These are phyloP conservation scores for Talaromyces sp. DNA, from an alignment of 2,329 filamentous ascomycete species.

Conservation along the genomic window DNA sequence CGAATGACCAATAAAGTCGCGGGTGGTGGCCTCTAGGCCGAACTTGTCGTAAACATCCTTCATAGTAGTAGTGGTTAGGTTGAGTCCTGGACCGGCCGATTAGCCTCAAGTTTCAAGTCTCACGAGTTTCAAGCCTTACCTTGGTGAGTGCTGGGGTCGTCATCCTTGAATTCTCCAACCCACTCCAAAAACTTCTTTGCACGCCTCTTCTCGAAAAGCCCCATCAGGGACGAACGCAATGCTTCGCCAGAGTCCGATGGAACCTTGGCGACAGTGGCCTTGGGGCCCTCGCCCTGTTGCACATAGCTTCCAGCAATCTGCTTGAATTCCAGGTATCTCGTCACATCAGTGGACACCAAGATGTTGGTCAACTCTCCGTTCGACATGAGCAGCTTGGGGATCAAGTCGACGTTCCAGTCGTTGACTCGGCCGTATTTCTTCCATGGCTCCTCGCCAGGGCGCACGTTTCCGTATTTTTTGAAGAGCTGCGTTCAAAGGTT, in stretches of 20 bases:
- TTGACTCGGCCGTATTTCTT: conserved; percentile 94
- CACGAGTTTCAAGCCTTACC: conserved; percentile 49
- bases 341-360: conserved; percentile 90
- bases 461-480: conserved; percentile 89
- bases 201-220: conserved; percentile 93
- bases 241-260: conserved; percentile 90
- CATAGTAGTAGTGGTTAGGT: conserved; percentile 78
- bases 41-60: conserved; percentile 99
- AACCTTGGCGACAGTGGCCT: conserved; percentile 93
- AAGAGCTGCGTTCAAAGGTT: conserved; percentile 62
- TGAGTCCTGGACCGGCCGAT: conserved; percentile 57
- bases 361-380: conserved; percentile 98
- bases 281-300: conserved; percentile 76
- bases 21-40: conserved; percentile 79
- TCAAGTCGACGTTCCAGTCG: conserved; percentile 99
- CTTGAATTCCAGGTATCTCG: conserved; percentile 85
- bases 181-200: conserved; percentile 97
- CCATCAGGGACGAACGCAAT: conserved; percentile 89
- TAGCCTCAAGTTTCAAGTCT: background rate
- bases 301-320: conserved; percentile 95
- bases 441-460: conserved; percentile 82
- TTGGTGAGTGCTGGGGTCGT: conserved; percentile 82
- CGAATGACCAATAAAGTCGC: conserved; percentile 95
- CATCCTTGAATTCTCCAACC: conserved; percentile 79
- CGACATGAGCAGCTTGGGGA: conserved; percentile 97